These are phyloP conservation scores for Penicillium psychrofluorescens DNA, from an alignment of 495 filamentous ascomycete species.

Conservation along the genomic window DNA sequence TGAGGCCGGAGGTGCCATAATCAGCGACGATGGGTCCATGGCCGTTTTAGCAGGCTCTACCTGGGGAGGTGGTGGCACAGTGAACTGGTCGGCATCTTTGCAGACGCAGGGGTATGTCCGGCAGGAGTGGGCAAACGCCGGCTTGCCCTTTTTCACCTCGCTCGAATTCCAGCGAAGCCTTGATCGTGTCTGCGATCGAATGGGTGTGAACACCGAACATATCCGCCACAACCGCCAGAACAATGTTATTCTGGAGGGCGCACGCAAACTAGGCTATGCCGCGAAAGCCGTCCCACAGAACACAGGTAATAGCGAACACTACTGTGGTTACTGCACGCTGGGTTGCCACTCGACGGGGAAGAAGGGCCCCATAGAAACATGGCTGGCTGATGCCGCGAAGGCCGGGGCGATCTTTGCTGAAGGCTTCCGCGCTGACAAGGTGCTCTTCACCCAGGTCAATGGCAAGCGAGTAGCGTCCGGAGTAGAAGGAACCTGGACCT, in stretches of 20 bases:
- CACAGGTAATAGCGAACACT: conserved; percentile 57
- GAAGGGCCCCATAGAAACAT: conserved; percentile 69
- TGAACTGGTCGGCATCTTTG: conserved; percentile 84
- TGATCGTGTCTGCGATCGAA: conserved; percentile 63
- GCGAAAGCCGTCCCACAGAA: conserved; percentile 74
- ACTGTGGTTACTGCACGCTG: conserved; percentile 71
- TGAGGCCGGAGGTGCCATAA: conserved; percentile 46
- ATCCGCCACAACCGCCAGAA: conserved; percentile 68
- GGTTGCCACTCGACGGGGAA: conserved; percentile 71
- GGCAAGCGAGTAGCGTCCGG: conserved; percentile 57
- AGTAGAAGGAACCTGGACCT: conserved; percentile 65
- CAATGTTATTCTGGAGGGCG: conserved; percentile 62
- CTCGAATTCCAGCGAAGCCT: conserved; percentile 67
- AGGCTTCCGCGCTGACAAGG: conserved; percentile 59
- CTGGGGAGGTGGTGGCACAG: conserved; percentile 81
- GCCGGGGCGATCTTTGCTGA: conserved; percentile 75
- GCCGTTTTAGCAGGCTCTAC: conserved; percentile 59
- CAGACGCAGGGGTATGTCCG: conserved; percentile 77
- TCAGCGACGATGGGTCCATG: conserved; percentile 57
- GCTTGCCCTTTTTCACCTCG: conserved; percentile 72
- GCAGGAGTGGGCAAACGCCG: conserved; percentile 69
- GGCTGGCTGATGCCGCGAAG: conserved; percentile 67
- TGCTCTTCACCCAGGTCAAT: conserved; percentile 54
- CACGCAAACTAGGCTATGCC: conserved; percentile 65
- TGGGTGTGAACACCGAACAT: conserved; percentile 67